Evolutionary conservation across 495 filamentous ascomycete species (phyloP).

Genomic region (Chaetomium cochliodes): DNA sequence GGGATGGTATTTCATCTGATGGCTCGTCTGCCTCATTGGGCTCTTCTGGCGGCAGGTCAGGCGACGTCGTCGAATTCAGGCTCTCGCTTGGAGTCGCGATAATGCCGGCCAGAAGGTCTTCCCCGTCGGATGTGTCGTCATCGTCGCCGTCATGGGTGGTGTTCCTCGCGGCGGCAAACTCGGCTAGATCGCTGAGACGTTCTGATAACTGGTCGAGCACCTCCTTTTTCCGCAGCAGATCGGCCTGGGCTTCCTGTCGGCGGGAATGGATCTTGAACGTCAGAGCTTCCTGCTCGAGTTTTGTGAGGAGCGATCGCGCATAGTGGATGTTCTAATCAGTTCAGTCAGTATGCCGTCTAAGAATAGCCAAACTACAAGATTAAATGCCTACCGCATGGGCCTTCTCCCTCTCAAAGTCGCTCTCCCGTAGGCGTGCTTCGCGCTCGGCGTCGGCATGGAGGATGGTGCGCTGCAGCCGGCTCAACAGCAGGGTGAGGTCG

Average conservation of each 20-base stretch:
- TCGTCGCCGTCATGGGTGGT: slow-evolving; percentile 25
- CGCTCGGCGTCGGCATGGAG: slow-evolving; percentile 63
- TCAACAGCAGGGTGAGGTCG: slow-evolving; percentile 70
- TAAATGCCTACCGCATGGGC: slow-evolving; percentile 55
- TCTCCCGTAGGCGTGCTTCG: slow-evolving; percentile 54
- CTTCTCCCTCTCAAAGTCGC: slow-evolving; percentile 68
- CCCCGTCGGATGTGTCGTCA: slow-evolving; percentile 46
- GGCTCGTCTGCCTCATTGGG: slow-evolving; percentile 18
- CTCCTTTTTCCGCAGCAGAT: slow-evolving; percentile 63
- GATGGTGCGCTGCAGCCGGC: slow-evolving; percentile 69
- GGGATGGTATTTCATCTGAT: slow-evolving; percentile 13
- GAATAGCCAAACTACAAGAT: not conserved
- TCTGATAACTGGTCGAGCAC: slow-evolving; percentile 59
- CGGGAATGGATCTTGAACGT: slow-evolving; percentile 62
- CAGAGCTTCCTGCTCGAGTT: slow-evolving; percentile 71
- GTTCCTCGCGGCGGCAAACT: slow-evolving; percentile 45
- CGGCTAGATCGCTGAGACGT: slow-evolving; percentile 59
- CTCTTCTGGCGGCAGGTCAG: slow-evolving; percentile 27
- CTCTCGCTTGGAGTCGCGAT: slow-evolving; percentile 51
- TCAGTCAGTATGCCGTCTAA: not conserved
- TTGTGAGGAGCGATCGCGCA: slow-evolving; percentile 70
- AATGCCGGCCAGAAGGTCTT: slow-evolving; percentile 51
- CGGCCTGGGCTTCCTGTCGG: slow-evolving; percentile 64
- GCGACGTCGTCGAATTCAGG: slow-evolving; percentile 38
- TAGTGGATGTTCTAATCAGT: slow-evolving; percentile 78